Evolutionary conservation across 208 protist species (phyloP).

Genomic region (Willaertia magna): DNA sequence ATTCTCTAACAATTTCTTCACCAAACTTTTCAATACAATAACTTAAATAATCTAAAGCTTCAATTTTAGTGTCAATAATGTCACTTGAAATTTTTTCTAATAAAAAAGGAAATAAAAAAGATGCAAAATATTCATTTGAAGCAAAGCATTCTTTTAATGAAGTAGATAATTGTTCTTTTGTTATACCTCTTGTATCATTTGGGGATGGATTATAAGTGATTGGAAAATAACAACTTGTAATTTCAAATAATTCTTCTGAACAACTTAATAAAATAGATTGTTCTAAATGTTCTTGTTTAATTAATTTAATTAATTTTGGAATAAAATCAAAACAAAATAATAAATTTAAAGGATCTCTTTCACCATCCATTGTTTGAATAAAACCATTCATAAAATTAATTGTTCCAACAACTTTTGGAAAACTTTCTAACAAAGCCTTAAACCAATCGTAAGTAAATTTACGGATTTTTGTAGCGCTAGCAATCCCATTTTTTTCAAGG

Average conservation of each 20-base stretch:
- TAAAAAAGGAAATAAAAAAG: background rate
- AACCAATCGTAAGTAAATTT: background rate
- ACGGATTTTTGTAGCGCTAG: background rate
- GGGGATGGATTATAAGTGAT: background rate
- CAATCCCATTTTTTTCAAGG: background rate
- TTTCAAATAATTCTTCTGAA: background rate
- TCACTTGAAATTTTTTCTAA: background rate
- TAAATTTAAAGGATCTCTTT: background rate
- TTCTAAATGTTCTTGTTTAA: background rate
- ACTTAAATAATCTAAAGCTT: background rate
- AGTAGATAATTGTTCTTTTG: background rate
- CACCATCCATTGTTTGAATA: background rate
- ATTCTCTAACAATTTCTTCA: background rate
- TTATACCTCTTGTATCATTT: conserved; percentile 1
- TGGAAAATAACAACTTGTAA: background rate
- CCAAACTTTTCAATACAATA: background rate
- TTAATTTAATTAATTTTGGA: background rate
- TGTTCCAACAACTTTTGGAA: background rate
- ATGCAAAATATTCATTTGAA: background rate
- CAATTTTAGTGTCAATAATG: background rate
- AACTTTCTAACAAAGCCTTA: background rate
- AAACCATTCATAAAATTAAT: background rate
- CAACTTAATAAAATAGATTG: background rate
- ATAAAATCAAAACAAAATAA: background rate
- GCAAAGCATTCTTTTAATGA: background rate